Evolutionary conservation across 1,139 yeast species (phyloP).

Genomic region (Taphrina pruni): DNA sequence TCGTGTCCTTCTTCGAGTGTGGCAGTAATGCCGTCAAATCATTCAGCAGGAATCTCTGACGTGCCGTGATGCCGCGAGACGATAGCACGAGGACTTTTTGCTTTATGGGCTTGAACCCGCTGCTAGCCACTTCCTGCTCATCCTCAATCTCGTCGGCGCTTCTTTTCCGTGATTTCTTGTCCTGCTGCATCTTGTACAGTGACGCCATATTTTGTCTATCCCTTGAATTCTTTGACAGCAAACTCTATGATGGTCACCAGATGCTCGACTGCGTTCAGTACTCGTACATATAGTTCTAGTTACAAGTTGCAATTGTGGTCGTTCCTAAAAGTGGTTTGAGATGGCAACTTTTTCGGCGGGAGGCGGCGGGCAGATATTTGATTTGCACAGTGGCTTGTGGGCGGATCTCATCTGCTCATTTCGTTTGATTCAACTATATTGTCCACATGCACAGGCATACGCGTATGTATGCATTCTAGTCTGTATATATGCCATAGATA

Average conservation of each 20-base stretch:
- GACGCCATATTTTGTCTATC: constrained; percentile 29
- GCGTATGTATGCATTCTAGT: too few relatives aligned
- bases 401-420: constrained; percentile 9
- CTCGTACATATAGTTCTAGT: too few relatives aligned
- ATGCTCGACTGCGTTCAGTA: too few relatives aligned
- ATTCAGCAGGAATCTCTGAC: constrained; percentile 92
- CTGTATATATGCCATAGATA: too few relatives aligned
- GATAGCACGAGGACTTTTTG: constrained; percentile 86
- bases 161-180: constrained; percentile 29
- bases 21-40: constrained; percentile 84
- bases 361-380: constrained; percentile 7
- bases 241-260: not conserved
- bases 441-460: too few relatives aligned
- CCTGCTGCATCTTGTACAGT: constrained; percentile 37
- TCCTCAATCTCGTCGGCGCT: constrained; percentile 50
- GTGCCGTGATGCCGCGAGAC: constrained; percentile 79
- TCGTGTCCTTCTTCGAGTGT: constrained; percentile 95
- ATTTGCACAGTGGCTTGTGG: not conserved
- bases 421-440: too few relatives aligned
- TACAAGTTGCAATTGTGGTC: too few relatives aligned
- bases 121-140: constrained; percentile 23
- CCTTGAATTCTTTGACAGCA: not conserved
- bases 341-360: constrained; percentile 8
- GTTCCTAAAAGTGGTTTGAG: not conserved
- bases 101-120: constrained; percentile 58